phyloP scores from a whole-genome alignment of 495 filamentous ascomycete species.

The Neurospora sp. region DNA sequence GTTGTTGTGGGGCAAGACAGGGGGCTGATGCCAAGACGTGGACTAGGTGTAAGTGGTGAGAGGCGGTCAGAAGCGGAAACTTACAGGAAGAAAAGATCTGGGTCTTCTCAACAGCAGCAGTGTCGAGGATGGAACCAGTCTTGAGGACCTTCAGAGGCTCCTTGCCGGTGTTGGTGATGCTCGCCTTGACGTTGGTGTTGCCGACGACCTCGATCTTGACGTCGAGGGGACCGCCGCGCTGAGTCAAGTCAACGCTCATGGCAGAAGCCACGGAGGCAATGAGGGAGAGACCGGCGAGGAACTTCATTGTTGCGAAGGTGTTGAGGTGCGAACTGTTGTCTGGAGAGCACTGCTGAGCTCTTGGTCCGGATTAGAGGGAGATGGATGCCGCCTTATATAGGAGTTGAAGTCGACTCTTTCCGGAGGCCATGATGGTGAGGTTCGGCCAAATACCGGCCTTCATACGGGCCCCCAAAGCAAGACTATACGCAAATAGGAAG shows the following conservation, averaged over 20 bases:
- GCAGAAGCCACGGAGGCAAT: conserved; percentile 36
- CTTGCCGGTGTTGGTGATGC: conserved; percentile 49
- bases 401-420: neutral
- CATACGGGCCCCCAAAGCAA: neutral
- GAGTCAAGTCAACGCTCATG: conserved; percentile 32
- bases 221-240: conserved; percentile 33
- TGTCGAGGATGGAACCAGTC: conserved; percentile 51
- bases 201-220: conserved; percentile 43
- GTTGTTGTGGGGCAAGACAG: neutral
- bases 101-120: conserved; percentile 50
- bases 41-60: neutral
- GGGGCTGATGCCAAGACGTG: neutral
- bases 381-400: neutral
- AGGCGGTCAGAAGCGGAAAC: conserved; percentile 4
- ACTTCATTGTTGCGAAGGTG: conserved; percentile 23
- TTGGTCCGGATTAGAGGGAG: neutral
- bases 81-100: conserved; percentile 42
- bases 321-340: conserved; percentile 1
- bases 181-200: conserved; percentile 49
- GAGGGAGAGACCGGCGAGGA: conserved; percentile 23
- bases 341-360: neutral
- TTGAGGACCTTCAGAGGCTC: conserved; percentile 48
- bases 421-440: neutral
- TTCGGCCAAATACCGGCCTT: neutral
- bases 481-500: neutral